Percentiles rank a stretch among this genome's conserved stretches.
phyloP scores from a whole-genome alignment of 208 protist genomes.

The Leptomonas seymouri region DNA sequence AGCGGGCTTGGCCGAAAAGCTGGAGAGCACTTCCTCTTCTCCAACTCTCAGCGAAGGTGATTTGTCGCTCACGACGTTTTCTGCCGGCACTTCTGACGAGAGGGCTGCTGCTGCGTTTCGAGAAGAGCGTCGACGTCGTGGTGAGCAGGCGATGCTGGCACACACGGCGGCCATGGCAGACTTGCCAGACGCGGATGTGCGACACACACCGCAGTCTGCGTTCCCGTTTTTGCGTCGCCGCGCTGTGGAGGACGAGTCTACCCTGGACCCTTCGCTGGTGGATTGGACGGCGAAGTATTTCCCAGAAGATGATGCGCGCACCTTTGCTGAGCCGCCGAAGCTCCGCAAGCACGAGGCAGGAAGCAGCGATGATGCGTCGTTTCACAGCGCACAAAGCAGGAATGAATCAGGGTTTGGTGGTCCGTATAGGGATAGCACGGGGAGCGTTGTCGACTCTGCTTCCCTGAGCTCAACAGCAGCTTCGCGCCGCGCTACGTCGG shows the following conservation, averaged over 20 bases:
- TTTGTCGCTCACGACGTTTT: not conserved
- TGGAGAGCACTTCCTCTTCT: not conserved
- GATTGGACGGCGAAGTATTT: constrained; percentile 93
- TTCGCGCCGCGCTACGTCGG: constrained; percentile 3
- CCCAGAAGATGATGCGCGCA: constrained; percentile 71
- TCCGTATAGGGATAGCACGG: not conserved
- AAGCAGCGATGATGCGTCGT: not conserved
- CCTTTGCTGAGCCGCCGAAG: constrained; percentile 70
- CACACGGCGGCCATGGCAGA: constrained; percentile 70
- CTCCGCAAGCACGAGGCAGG: constrained; percentile 31
- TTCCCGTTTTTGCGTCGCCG: constrained; percentile 89
- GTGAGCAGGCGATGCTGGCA: constrained; percentile 47
- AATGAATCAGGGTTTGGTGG: not conserved
- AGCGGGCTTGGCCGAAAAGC: not conserved
- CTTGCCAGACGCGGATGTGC: constrained; percentile 32
- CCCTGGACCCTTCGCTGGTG: constrained; percentile 86
- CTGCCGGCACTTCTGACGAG: constrained; percentile 14
- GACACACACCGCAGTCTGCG: constrained; percentile 40
- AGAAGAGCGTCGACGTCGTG: constrained; percentile 55
- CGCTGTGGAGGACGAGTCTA: constrained; percentile 65
- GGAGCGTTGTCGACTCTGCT: not conserved
- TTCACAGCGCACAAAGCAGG: not conserved
- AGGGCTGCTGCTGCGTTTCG: constrained; percentile 25
- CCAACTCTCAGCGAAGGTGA: not conserved
- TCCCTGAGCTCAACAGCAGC: not conserved